Evolutionary conservation across 345 rosid genomes (phyloP).

Genomic region (Kernera saxatilis): DNA sequence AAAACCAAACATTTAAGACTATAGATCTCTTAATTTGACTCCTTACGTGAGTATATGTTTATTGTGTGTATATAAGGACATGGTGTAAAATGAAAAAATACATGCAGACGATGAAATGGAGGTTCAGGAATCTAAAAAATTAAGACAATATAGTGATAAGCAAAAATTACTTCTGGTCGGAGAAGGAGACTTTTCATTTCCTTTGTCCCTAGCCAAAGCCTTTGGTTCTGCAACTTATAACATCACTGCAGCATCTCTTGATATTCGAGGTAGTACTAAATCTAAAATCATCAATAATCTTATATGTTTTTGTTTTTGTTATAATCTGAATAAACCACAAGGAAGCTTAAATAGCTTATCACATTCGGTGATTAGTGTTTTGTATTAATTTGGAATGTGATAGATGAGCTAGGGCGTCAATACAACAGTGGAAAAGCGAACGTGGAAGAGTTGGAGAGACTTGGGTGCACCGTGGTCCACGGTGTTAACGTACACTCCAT

Average conservation of each 20-base stretch:
- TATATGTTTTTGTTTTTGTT: neutral
- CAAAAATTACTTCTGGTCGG: neutral
- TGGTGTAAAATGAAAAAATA: neutral
- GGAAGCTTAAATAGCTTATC: neutral
- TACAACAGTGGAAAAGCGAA: neutral
- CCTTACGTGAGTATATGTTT: neutral
- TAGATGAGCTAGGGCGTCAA: neutral
- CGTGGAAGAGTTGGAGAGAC: neutral
- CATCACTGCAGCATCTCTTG: neutral
- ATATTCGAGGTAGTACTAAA: neutral
- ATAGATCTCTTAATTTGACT: neutral
- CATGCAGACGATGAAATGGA: neutral
- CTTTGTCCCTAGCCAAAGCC: neutral
- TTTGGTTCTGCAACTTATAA: neutral
- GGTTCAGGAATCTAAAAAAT: neutral
- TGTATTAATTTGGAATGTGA: neutral
- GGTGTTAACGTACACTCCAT: neutral
- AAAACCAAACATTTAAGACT: neutral
- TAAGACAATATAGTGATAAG: neutral
- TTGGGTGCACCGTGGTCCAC: neutral
- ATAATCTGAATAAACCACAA: neutral
- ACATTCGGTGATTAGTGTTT: neutral
- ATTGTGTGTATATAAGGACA: neutral
- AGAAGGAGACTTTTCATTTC: neutral
- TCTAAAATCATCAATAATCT: neutral